These are phyloP conservation scores for Malus hybrid DNA, from an alignment of 331 rosid genomes.

Conservation along the genomic window DNA sequence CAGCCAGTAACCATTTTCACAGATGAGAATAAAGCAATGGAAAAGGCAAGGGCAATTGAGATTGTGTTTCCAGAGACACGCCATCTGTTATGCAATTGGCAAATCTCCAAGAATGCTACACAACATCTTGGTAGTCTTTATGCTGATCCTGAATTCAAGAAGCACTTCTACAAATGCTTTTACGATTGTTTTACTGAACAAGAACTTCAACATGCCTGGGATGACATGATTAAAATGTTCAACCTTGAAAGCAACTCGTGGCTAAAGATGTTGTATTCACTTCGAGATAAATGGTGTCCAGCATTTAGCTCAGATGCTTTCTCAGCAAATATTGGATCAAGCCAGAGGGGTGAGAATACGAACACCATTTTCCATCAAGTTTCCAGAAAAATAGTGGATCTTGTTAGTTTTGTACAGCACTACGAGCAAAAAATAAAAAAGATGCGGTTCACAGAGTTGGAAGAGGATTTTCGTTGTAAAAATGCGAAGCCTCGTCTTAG, in stretches of 20 bases:
- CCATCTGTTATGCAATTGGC: conserved; percentile 1
- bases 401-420: neutral
- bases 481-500: neutral
- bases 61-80: neutral
- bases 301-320: conserved; percentile 2
- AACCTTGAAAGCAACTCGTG: conserved; percentile 6
- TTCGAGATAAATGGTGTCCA: conserved; percentile 13
- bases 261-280: neutral
- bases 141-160: conserved; percentile 3
- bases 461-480: conserved; percentile 9
- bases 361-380: conserved; percentile 5
- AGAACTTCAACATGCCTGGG: conserved; percentile 13
- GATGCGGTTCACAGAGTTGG: neutral
- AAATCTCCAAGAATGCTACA: conserved; percentile 10
- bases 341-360: conserved; percentile 1
- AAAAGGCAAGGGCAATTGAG: neutral
- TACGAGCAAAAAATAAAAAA: neutral
- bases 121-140: neutral
- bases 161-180: conserved; percentile 3
- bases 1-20: conserved; percentile 2
- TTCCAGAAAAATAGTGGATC: neutral
- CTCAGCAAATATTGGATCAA: neutral
- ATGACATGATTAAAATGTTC: neutral
- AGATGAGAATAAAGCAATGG: neutral
- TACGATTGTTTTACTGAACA: conserved; percentile 4